Base-by-base conservation (phyloP, 257 asterid species). In the Gentiana macrophylla region DNA sequence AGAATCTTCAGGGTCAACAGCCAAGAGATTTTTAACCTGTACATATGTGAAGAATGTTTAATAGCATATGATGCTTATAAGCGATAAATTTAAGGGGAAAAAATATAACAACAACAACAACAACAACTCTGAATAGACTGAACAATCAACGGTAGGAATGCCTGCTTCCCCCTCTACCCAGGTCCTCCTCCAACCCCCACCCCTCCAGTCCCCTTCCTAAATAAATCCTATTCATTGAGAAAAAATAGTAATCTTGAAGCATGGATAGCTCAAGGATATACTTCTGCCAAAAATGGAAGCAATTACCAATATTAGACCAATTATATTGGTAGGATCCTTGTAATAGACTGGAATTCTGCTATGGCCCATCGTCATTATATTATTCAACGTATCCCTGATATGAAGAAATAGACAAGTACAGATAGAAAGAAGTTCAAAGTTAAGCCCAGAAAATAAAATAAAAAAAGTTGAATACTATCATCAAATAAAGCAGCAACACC, bases 331-430 rank as follows among this genome's bases (percentile, higher is more conserved):
- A 13, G 94, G 86, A 53, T 76, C 77, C 67, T 65, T 80, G 57
- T 76, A 73, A 70, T 92, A 92, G 50, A 92, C 79, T 6, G 98
- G 98, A 60, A 92, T 91, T 77, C 98, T 80, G 63, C 98, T 92
- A 52, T 88, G 98, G 49, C 98, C 98, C 84, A 75, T 83, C 35
- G 97, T 70, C 97, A 92, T 92, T 70, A 92, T 92, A 61, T 86
- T 89, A 72, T 88, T 92, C 75, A 92, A 62, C 2, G 88, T 84
- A 64, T 88, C 98, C 85, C 98, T 92, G 83, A 37, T 47, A 57
- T 24, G 56, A 50, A 41, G 46, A 41, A 41, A 41, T 2, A 41
- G 9, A 5, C 46, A 41, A 4, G 9, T 41, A 41, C 2, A 41
- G 10, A 41, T 41, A 7, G 46, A 12, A 52, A 52, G 35, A 44